A percentile compares a stretch with the other conserved stretches of the same genome.
phyloP scores from a whole-genome alignment of 805 yeast genomes.

The Candida railenensis region DNA sequence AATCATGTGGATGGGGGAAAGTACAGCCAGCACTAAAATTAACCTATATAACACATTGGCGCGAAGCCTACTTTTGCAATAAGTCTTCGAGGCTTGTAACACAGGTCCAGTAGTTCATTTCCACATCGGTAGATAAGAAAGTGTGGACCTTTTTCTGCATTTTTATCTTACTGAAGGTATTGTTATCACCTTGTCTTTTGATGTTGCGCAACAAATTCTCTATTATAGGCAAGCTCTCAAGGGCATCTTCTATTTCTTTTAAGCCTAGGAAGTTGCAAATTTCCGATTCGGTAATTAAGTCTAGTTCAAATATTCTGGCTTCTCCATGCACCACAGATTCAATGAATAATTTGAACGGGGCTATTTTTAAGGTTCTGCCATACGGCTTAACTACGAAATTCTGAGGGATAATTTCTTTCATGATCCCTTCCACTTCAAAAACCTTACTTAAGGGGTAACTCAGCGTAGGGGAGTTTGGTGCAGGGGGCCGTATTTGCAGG shows the following conservation, averaged over 20 bases:
- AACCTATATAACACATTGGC: background rate
- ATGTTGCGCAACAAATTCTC: slow-evolving; percentile 2
- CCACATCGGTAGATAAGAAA: slow-evolving; percentile 3
- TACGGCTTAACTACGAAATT: slow-evolving; percentile 27
- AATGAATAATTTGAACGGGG: slow-evolving; percentile 21
- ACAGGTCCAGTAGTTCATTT: slow-evolving; percentile 16
- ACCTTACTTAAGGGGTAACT: slow-evolving; percentile 5
- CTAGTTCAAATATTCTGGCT: slow-evolving; percentile 15
- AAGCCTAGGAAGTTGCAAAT: slow-evolving; percentile 24
- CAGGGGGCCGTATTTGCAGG: no score
- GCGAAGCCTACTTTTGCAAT: background rate
- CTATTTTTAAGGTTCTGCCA: slow-evolving; percentile 25
- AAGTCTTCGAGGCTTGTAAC: slow-evolving; percentile 2
- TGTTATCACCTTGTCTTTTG: slow-evolving; percentile 1
- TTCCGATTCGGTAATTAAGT: slow-evolving; percentile 19
- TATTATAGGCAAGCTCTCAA: slow-evolving; percentile 6
- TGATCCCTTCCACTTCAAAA: slow-evolving; percentile 3
- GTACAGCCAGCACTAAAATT: background rate
- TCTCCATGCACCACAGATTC: slow-evolving; percentile 7
- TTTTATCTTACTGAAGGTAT: background rate
- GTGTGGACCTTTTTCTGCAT: background rate
- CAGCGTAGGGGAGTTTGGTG: background rate
- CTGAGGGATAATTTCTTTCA: slow-evolving; percentile 10
- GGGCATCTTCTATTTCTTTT: slow-evolving; percentile 5
- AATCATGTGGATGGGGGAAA: background rate